A percentile compares a stretch with the other conserved stretches of the same genome.
Conservation (phyloP, 1,139 yeast species). For the Saccharomyces pastorianus region DNA sequence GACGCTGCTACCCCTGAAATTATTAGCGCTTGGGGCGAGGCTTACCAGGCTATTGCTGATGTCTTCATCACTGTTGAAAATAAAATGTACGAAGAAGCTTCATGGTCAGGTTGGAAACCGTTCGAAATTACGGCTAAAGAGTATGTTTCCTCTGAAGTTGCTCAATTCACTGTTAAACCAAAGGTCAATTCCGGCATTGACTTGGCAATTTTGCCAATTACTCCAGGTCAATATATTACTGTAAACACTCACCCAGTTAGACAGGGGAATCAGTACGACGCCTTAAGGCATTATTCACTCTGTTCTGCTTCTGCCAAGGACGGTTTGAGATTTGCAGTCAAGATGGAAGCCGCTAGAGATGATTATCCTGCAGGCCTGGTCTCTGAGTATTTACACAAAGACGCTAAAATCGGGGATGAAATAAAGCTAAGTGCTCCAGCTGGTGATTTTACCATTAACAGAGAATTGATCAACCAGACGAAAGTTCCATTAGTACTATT, state of each 20-base stretch:
- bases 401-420: constrained; percentile 42
- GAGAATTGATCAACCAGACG: constrained; percentile 14
- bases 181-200: constrained; percentile 30
- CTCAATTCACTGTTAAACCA: constrained; percentile 47
- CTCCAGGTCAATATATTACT: constrained; percentile 54
- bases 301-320: constrained; percentile 18
- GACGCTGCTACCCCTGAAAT: constrained; percentile 47
- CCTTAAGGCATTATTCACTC: constrained; percentile 30
- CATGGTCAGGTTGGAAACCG: constrained; percentile 49
- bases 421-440: constrained; percentile 42
- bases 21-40: constrained; percentile 52
- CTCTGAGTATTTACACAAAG: constrained; percentile 46
- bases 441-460: constrained; percentile 43
- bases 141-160: constrained; percentile 39
- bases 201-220: constrained; percentile 35
- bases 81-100: constrained; percentile 38
- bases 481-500: constrained; percentile 39
- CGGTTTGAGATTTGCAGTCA: constrained; percentile 40
- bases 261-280: constrained; percentile 26
- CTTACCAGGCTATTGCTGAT: constrained; percentile 58
- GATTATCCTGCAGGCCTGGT: constrained; percentile 36
- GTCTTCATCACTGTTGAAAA: constrained; percentile 53
- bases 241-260: constrained; percentile 37
- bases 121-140: constrained; percentile 41
- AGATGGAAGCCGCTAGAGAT: constrained; percentile 28